Evolutionary conservation across 768 basidiomycete species (phyloP).

Genomic region (Mrakia gelida): DNA sequence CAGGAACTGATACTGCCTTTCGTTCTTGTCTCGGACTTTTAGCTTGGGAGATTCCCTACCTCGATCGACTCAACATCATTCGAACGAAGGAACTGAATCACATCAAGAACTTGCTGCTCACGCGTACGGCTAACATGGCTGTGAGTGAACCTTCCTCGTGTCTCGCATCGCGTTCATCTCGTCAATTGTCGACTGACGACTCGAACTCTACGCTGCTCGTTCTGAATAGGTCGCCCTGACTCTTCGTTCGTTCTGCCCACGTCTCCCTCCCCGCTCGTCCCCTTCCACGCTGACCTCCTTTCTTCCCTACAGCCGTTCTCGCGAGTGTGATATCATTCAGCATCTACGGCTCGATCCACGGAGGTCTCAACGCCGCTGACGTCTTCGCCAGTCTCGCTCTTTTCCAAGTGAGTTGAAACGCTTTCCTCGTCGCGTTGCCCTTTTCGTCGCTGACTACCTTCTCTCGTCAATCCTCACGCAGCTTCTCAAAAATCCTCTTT

Average conservation of each 20-base stretch:
- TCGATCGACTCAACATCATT: slow-evolving; percentile 19
- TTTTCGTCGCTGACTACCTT: not conserved
- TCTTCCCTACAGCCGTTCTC: slow-evolving; percentile 47
- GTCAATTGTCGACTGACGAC: too few relatives aligned
- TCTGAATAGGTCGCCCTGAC: slow-evolving; percentile 24
- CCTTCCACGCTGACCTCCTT: too few relatives aligned
- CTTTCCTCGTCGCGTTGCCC: not conserved
- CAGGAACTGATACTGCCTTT: too few relatives aligned
- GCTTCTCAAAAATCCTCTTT: slow-evolving; percentile 29
- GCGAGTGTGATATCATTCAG: slow-evolving; percentile 65
- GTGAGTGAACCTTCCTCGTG: not conserved
- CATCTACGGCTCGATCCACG: slow-evolving; percentile 57
- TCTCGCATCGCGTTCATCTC: too few relatives aligned
- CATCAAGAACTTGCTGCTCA: slow-evolving; percentile 34
- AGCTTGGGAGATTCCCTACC: slow-evolving; percentile 29
- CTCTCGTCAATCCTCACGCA: too few relatives aligned
- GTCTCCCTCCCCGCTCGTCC: too few relatives aligned
- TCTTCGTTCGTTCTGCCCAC: slow-evolving; percentile 34
- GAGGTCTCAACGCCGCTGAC: slow-evolving; percentile 59
- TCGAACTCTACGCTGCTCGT: too few relatives aligned
- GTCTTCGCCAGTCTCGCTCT: slow-evolving; percentile 65
- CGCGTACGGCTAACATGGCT: slow-evolving; percentile 60
- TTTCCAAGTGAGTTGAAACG: slow-evolving; percentile 38
- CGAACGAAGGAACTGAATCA: slow-evolving; percentile 21
- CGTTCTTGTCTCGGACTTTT: not conserved